Evolutionary conservation across 1,284 basidiomycete species (phyloP).

Genomic region (Cutaneotrichosporon sp.): DNA sequence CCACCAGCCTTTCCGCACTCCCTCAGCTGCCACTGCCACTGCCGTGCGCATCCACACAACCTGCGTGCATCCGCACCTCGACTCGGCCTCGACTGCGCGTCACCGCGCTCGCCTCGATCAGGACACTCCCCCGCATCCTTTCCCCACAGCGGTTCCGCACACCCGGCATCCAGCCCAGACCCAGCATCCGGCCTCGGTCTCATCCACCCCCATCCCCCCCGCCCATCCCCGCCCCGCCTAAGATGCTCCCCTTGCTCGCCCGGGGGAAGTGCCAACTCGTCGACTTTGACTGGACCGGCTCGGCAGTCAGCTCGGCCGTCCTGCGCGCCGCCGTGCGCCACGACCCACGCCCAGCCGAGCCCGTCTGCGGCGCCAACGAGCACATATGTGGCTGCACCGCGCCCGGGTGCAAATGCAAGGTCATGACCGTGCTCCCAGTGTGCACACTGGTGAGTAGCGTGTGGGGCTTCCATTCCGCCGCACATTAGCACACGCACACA

Average conservation of each 20-base stretch:
- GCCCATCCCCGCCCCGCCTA: background rate
- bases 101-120: background rate
- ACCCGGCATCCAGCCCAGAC: no score
- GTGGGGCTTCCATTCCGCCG: background rate
- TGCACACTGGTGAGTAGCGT: conserved; percentile 22
- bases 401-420: conserved; percentile 28
- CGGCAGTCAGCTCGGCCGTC: no score
- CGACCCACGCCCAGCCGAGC: conserved; percentile 9
- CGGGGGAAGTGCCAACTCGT: background rate
- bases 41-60: no score
- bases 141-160: background rate
- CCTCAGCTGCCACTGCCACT: no score
- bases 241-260: background rate
- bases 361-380: conserved; percentile 15
- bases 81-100: background rate
- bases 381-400: conserved; percentile 24
- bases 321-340: background rate
- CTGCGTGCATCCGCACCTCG: no score
- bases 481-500: background rate
- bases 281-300: background rate
- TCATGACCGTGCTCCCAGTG: conserved; percentile 22
- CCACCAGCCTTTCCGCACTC: background rate
- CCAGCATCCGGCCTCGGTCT: background rate
- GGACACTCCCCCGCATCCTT: background rate
- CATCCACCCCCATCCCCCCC: no score